A percentile compares a stretch with the other conserved stretches of the same genome.
Conservation (phyloP, 768 basidiomycete genomes). For the Tylopilus rubrobrunneus region DNA sequence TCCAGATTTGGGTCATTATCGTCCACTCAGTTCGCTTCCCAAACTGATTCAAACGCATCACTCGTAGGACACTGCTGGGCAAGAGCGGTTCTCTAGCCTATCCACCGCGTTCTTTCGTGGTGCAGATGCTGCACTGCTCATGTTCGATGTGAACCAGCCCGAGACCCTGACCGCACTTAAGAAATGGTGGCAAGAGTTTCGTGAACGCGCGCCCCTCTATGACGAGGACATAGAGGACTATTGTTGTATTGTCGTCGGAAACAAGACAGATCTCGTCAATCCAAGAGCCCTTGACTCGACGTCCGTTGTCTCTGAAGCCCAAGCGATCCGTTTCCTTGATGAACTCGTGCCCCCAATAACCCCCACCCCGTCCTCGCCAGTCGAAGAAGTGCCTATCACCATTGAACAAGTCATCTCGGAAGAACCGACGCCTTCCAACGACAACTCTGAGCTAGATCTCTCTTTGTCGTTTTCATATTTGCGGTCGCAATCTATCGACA, state of each 20-base stretch:
- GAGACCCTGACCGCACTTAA: conserved; percentile 54
- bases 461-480: conserved; percentile 21
- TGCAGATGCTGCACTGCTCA: conserved; percentile 75
- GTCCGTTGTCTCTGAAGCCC: conserved; percentile 32
- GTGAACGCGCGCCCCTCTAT: conserved; percentile 56
- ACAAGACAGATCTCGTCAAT: conserved; percentile 63
- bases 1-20: conserved; percentile 63
- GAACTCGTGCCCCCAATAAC: conserved; percentile 48
- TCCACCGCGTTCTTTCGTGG: conserved; percentile 83
- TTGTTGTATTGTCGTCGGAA: conserved; percentile 72
- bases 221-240: conserved; percentile 61
- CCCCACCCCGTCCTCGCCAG: conserved; percentile 7
- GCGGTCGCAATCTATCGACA: conserved; percentile 21
- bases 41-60: conserved; percentile 3
- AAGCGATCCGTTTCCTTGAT: conserved; percentile 53
- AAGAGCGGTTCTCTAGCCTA: conserved; percentile 82
- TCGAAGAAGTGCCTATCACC: conserved; percentile 11
- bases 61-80: conserved; percentile 76
- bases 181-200: conserved; percentile 82
- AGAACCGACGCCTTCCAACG: conserved; percentile 6
- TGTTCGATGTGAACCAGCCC: conserved; percentile 75
- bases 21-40: background rate
- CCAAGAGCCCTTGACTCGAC: conserved; percentile 11
- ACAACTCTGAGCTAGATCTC: conserved; percentile 13
- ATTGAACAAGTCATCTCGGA: conserved; percentile 13